These are phyloP conservation scores for Coemansia furcata DNA, from an alignment of 192 early-diverging fungal genomes.

Conservation along the genomic window DNA sequence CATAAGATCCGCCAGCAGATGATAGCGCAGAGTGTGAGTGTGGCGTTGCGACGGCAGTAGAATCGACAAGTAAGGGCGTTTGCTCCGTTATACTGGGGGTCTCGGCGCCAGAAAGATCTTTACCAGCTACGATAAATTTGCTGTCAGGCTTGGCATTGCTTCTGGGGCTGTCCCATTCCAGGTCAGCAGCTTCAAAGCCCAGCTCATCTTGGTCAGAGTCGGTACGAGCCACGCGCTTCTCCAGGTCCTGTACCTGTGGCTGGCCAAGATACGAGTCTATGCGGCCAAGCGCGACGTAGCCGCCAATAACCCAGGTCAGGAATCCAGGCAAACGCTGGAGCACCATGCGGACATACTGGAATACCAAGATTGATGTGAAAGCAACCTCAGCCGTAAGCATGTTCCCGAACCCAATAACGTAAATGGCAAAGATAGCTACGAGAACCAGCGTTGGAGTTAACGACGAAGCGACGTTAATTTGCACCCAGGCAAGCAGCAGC, in stretches of 20 bases:
- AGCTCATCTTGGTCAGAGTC: background rate
- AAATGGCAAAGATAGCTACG: constrained; percentile 58
- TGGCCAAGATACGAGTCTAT: constrained; percentile 10
- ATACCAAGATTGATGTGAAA: constrained; percentile 72
- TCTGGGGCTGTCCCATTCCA: constrained; percentile 4
- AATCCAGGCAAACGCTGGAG: constrained; percentile 58
- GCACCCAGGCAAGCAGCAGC: constrained; percentile 54
- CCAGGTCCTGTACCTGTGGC: constrained; percentile 4
- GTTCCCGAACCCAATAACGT: constrained; percentile 59
- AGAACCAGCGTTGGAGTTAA: constrained; percentile 66
- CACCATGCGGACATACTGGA: constrained; percentile 64
- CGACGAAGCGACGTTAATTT: constrained; percentile 53
- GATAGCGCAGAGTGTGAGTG: background rate
- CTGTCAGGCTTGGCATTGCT: background rate
- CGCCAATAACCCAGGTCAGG: constrained; percentile 50
- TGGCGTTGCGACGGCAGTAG: background rate
- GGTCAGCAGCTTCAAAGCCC: constrained; percentile 10
- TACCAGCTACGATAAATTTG: background rate
- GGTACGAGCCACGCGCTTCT: background rate
- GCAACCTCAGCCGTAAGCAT: constrained; percentile 60
- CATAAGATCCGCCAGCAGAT: background rate
- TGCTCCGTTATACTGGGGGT: background rate
- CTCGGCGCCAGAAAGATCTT: background rate
- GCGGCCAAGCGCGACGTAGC: constrained; percentile 7
- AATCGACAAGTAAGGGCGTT: constrained; percentile 2